Evolutionary conservation across 805 yeast genomes (phyloP).

Genomic region (Kuraishia piskuri): DNA sequence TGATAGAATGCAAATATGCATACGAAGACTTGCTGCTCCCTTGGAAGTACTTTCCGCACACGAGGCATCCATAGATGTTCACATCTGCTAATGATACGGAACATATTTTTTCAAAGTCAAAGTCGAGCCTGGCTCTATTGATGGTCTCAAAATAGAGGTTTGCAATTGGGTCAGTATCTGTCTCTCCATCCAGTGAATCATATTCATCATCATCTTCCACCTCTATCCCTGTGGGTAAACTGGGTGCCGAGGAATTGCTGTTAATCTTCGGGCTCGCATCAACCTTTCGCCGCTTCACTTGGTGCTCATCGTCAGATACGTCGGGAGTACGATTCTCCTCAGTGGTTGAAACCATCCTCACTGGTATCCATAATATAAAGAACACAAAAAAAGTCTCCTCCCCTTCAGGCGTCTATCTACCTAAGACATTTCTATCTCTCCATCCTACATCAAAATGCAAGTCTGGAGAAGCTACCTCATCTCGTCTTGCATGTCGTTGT

Average conservation of each 20-base stretch:
- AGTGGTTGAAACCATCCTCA: not conserved
- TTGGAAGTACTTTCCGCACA: slow-evolving; percentile 65
- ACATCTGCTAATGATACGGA: slow-evolving; percentile 49
- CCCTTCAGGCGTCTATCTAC: too few relatives aligned
- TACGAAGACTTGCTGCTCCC: slow-evolving; percentile 60
- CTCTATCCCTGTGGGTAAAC: not conserved
- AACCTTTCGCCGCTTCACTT: slow-evolving; percentile 1
- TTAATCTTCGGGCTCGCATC: not conserved
- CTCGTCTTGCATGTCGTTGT: not conserved
- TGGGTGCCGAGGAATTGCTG: not conserved
- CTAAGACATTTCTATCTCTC: too few relatives aligned
- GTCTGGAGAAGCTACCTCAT: not conserved
- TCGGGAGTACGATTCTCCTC: not conserved
- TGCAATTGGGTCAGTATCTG: not conserved
- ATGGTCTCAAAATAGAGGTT: slow-evolving; percentile 31
- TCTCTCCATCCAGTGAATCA: not conserved
- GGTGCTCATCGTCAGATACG: not conserved
- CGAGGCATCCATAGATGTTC: slow-evolving; percentile 64
- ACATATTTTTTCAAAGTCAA: slow-evolving; percentile 65
- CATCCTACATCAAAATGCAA: not conserved
- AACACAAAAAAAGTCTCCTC: too few relatives aligned
- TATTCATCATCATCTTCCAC: not conserved
- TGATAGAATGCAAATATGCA: slow-evolving; percentile 60
- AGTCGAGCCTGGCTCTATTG: slow-evolving; percentile 41
- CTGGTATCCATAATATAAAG: too few relatives aligned